phyloP scores from a whole-genome alignment of 495 filamentous ascomycete species.

The Lophiotrema nucula region DNA sequence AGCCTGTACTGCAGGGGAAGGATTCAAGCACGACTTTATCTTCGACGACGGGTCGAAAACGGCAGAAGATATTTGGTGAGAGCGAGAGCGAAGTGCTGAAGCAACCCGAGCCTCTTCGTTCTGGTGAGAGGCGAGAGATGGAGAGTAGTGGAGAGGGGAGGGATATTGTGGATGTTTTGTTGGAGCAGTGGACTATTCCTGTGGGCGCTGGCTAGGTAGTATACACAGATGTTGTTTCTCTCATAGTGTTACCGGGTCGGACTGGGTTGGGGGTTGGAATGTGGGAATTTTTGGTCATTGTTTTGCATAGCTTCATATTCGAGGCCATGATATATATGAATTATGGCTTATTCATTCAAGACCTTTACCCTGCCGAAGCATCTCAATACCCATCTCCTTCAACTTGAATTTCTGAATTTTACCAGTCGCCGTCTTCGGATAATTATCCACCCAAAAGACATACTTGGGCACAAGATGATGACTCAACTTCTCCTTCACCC shows the following conservation, averaged over 20 bases:
- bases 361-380: conserved; percentile 19
- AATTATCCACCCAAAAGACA: conserved; percentile 78
- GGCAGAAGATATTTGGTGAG: too few relatives aligned
- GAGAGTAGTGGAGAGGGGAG: neutral
- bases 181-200: conserved; percentile 13
- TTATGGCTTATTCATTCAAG: conserved; percentile 3
- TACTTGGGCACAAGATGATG: conserved; percentile 84
- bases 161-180: conserved; percentile 16
- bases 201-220: too few relatives aligned
- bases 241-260: too few relatives aligned
- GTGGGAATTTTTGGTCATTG: neutral
- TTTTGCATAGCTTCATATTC: neutral
- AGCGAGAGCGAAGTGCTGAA: too few relatives aligned
- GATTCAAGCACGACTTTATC: too few relatives aligned
- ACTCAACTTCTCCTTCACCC: conserved; percentile 71
- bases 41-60: too few relatives aligned
- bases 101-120: too few relatives aligned
- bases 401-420: conserved; percentile 97
- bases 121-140: too few relatives aligned
- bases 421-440: conserved; percentile 92
- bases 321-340: too few relatives aligned
- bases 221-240: neutral
- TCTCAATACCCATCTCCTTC: conserved; percentile 57
- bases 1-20: too few relatives aligned
- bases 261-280: neutral